Conservation (phyloP, 2,329 filamentous ascomycete species). For the Hymenoscyphus albidus region DNA sequence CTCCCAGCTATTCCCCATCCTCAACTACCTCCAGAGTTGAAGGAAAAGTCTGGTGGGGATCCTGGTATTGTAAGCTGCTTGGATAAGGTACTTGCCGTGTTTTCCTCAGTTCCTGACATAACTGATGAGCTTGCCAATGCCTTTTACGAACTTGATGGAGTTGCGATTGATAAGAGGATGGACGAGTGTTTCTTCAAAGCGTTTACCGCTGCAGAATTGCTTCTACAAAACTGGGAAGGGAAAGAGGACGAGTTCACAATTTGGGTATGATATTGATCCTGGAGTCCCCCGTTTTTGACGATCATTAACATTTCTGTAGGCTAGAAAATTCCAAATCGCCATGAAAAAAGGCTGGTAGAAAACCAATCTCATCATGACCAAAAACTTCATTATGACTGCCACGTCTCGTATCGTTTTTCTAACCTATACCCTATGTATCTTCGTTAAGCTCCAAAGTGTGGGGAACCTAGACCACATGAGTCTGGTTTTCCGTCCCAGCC, state of each 20-base stretch:
- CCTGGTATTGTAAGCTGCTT: constrained; percentile 38
- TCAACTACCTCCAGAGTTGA: constrained; percentile 35
- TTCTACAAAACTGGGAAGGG: constrained; percentile 59
- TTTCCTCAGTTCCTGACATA: constrained; percentile 60
- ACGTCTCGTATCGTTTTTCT: not conserved
- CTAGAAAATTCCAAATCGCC: constrained; percentile 29
- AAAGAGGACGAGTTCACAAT: constrained; percentile 70
- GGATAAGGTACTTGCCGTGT: constrained; percentile 52
- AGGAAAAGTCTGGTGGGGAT: constrained; percentile 17
- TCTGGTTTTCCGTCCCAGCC: not conserved
- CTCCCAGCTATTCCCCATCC: constrained; percentile 43
- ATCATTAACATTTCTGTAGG: constrained; percentile 21
- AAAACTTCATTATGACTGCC: not conserved
- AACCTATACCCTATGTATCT: not conserved
- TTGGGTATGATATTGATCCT: constrained; percentile 49
- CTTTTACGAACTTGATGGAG: constrained; percentile 66
- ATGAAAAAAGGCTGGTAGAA: constrained; percentile 25
- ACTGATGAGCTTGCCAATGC: constrained; percentile 67
- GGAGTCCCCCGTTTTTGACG: not conserved
- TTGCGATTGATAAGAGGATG: constrained; percentile 56
- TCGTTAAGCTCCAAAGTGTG: not conserved
- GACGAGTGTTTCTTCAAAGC: constrained; percentile 58
- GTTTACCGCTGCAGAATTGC: constrained; percentile 50
- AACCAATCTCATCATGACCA: not conserved
- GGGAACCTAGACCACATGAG: not conserved